phyloP scores from a whole-genome alignment of 768 basidiomycete species.

The Gelatoporia subvermispora region DNA sequence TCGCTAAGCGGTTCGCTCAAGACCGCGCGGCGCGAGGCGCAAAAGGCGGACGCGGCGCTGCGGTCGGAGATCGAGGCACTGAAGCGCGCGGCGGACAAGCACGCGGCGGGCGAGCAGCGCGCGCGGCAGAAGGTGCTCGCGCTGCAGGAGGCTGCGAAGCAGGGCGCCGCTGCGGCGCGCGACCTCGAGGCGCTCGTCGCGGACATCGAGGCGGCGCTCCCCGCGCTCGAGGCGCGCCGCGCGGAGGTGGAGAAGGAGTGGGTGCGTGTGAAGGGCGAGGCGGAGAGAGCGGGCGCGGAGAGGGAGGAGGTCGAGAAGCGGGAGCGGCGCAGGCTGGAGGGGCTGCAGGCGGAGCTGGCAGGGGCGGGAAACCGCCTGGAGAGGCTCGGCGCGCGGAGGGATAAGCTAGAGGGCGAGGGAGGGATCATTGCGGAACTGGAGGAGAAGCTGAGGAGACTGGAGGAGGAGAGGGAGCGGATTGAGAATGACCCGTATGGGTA shows the following conservation, averaged over 20 bases:
- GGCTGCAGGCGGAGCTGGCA: slow-evolving; percentile 53
- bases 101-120: slow-evolving; percentile 67
- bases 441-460: slow-evolving; percentile 54
- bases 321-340: slow-evolving; percentile 50
- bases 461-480: slow-evolving; percentile 52
- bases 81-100: slow-evolving; percentile 80
- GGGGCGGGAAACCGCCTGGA: slow-evolving; percentile 60
- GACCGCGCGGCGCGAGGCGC: slow-evolving; percentile 71
- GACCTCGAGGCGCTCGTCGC: slow-evolving; percentile 37
- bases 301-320: slow-evolving; percentile 44
- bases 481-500: slow-evolving; percentile 28
- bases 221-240: slow-evolving; percentile 35
- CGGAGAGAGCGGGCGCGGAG: slow-evolving; percentile 40
- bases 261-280: slow-evolving; percentile 35
- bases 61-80: slow-evolving; percentile 81
- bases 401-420: slow-evolving; percentile 67
- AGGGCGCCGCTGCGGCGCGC: slow-evolving; percentile 47
- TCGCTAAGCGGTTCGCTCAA: slow-evolving; percentile 68
- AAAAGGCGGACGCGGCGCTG: slow-evolving; percentile 77
- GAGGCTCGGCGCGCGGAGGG: slow-evolving; percentile 56
- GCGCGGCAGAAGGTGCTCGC: slow-evolving; percentile 83
- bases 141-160: slow-evolving; percentile 83
- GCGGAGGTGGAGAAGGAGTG: slow-evolving; percentile 43
- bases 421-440: slow-evolving; percentile 65
- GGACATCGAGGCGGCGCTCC: slow-evolving; percentile 37